Conservation (phyloP, 169 alveolate genomes). For the Plasmodium blacklocki region DNA sequence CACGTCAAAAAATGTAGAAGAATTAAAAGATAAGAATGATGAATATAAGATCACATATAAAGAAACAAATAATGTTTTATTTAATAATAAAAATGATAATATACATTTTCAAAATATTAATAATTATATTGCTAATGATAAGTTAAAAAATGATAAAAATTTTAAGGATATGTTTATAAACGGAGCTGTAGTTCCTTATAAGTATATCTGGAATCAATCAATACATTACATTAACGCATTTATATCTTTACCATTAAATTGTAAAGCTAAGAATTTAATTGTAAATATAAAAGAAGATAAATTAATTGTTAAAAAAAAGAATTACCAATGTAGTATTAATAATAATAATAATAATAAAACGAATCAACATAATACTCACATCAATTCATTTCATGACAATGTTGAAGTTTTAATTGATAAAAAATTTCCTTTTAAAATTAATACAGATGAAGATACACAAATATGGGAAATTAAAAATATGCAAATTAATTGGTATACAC, state of each 20-base stretch:
- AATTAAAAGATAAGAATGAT: background rate
- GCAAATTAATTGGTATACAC: conserved; percentile 51
- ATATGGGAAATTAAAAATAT: conserved; percentile 74
- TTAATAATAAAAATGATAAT: background rate
- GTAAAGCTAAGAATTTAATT: conserved; percentile 61
- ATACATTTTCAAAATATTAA: background rate
- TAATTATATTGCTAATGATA: background rate
- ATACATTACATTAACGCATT: conserved; percentile 32
- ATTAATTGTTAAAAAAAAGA: conserved; percentile 41
- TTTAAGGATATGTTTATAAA: conserved; percentile 48
- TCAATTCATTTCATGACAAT: too few relatives aligned
- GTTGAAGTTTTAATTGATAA: conserved; percentile 34
- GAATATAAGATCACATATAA: background rate
- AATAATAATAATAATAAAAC: background rate
- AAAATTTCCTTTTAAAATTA: conserved; percentile 41
- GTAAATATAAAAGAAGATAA: conserved; percentile 60
- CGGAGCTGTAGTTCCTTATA: conserved; percentile 68
- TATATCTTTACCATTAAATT: conserved; percentile 37
- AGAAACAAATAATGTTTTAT: background rate
- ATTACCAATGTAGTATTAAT: background rate
- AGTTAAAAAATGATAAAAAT: conserved; percentile 12
- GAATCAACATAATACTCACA: too few relatives aligned
- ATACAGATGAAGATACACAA: conserved; percentile 69
- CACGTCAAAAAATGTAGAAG: background rate
- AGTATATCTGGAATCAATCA: conserved; percentile 70